Conservation (phyloP, 2,329 filamentous ascomycete genomes). For the Ophiocordyceps robertsii region DNA sequence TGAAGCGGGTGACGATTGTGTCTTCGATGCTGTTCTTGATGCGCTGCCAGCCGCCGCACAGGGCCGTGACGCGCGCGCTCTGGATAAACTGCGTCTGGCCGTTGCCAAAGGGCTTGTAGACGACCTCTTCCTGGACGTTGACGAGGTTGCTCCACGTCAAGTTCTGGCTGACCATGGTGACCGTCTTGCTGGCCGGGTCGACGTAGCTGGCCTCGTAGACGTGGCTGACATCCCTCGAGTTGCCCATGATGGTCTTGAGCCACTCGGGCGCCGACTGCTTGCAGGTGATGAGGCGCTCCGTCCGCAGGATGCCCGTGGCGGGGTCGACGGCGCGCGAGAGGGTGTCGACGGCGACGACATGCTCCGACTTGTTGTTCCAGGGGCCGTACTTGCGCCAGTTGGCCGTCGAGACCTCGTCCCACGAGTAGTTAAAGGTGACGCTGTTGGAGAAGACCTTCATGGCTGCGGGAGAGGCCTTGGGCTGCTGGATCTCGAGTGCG, state of each 20-base stretch:
- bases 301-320: slow-evolving; percentile 44
- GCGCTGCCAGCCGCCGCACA: slow-evolving; percentile 94
- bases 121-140: slow-evolving; percentile 83
- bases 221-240: slow-evolving; percentile 62
- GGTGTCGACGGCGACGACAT: slow-evolving; percentile 92
- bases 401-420: slow-evolving; percentile 92
- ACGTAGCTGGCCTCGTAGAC: slow-evolving; percentile 96
- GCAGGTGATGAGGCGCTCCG: slow-evolving; percentile 50
- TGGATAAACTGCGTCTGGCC: slow-evolving; percentile 71
- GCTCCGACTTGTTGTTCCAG: slow-evolving; percentile 97
- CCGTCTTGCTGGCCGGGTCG: slow-evolving; percentile 66
- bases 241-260: slow-evolving; percentile 67
- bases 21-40: slow-evolving; percentile 96
- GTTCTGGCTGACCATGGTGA: slow-evolving; percentile 95
- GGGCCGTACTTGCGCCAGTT: slow-evolving; percentile 99
- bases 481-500: no score
- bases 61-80: slow-evolving; percentile 80
- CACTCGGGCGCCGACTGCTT: slow-evolving; percentile 58
- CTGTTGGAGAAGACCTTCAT: slow-evolving; percentile 96
- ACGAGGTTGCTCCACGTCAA: slow-evolving; percentile 85
- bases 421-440: slow-evolving; percentile 92
- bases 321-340: slow-evolving; percentile 53
- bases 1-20: slow-evolving; percentile 73
- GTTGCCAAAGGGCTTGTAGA: slow-evolving; percentile 53
- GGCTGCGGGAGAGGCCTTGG: slow-evolving; percentile 6